Base-by-base conservation (phyloP, 177 flowering plant genomes). In the Vitis hybrid region DNA sequence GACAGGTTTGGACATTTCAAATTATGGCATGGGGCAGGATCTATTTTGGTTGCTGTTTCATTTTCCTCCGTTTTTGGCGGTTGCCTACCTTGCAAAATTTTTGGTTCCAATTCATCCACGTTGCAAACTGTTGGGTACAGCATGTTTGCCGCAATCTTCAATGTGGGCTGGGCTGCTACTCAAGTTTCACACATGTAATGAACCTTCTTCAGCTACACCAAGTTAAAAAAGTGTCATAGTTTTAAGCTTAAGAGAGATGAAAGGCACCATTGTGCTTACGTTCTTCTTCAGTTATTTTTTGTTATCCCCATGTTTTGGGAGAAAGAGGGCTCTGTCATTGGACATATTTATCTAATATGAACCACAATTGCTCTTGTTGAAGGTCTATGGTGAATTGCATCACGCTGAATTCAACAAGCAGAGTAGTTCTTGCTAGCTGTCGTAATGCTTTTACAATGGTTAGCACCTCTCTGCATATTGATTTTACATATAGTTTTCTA, bases 371-470 rank as follows among this genome's bases (percentile, higher is more conserved):
- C 61, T 68, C 72, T 52, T 52, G 11, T 68, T 84, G 79, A 75
- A 94, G 99, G 99, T 83, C 97, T 32, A 94, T 94, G 99, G 89
- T 94, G 71, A 94, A 87, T 74, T 92, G 97, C 82, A 90, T 94
- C 76, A 87, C 99, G 6, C 76, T 86, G 74, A 89, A 94, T 76
- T 80, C 94, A 65, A 85, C 97, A 69, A 90, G 96, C 85, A 87
- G 99, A 80, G 96, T 90, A 57, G 96, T 80, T 21, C 81, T 92
- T 46, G 80, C 93, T 51, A 94, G 99, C 83, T 91, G 97, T 65
- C 94, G 96, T 19, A 94, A 94, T 83, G 99, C 99, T 50, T 94
- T 91, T 81, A 88, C 97, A 49, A 94, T 92, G 99, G 97, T 92
- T 30, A 79, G 83, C 61, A 72, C 48, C 56, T 78, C 61, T 65